Conservation (phyloP, 208 protist species). For the Leishmania major region DNA sequence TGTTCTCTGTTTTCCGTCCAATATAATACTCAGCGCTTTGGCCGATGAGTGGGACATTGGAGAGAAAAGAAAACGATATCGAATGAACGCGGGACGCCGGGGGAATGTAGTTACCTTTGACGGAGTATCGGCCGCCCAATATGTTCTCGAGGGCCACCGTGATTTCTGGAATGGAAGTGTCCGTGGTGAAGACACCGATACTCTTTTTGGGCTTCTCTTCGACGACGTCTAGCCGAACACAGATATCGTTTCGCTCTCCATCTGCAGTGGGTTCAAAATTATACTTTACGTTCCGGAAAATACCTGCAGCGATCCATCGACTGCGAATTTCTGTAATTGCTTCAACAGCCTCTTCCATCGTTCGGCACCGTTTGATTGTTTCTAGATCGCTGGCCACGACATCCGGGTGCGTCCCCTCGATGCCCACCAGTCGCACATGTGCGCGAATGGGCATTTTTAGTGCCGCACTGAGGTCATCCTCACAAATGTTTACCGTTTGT, state of each 20-base stretch:
- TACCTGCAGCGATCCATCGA: constrained; percentile 64
- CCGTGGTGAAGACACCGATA: constrained; percentile 85
- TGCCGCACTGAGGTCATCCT: constrained; percentile 49
- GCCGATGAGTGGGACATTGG: constrained; percentile 80
- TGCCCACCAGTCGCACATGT: constrained; percentile 70
- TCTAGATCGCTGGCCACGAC: constrained; percentile 77
- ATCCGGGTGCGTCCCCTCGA: constrained; percentile 55
- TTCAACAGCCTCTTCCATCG: constrained; percentile 54
- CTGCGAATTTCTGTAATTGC: constrained; percentile 53
- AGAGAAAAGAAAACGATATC: constrained; percentile 69
- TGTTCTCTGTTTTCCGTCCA: constrained; percentile 63
- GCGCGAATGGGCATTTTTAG: constrained; percentile 60
- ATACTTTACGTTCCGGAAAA: constrained; percentile 80
- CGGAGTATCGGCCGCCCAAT: constrained; percentile 72
- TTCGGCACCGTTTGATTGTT: constrained; percentile 71
- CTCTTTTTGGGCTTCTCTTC: constrained; percentile 71
- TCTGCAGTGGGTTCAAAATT: constrained; percentile 83
- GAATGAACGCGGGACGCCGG: constrained; percentile 78
- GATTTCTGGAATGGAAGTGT: constrained; percentile 78
- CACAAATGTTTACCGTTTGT: constrained; percentile 42
- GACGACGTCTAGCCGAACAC: constrained; percentile 74
- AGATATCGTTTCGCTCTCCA: constrained; percentile 68
- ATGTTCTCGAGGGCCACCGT: constrained; percentile 76
- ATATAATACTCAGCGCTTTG: constrained; percentile 82
- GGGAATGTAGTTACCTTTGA: constrained; percentile 84